A percentile compares a stretch with the other conserved stretches of the same genome.
Evolutionary conservation across 2,329 filamentous ascomycete species (phyloP).

Genomic region (Apiospora malaysiana): DNA sequence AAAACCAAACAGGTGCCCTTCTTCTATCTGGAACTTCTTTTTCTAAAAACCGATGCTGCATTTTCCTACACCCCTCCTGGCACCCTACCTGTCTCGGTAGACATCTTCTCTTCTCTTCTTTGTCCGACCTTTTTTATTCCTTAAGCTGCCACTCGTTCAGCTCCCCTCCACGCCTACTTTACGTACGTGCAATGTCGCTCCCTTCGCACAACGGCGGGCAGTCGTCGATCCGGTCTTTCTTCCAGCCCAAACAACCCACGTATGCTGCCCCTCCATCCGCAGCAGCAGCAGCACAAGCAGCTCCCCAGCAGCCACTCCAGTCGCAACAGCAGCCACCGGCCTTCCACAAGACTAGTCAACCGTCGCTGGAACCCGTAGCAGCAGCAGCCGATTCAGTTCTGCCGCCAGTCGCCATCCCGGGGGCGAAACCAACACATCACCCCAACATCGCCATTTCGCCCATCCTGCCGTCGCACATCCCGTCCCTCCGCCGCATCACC

Average conservation of each 20-base stretch:
- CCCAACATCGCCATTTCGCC: constrained; percentile 58
- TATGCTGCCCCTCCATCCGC: constrained; percentile 43
- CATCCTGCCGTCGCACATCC: constrained; percentile 57
- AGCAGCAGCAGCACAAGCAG: constrained; percentile 25
- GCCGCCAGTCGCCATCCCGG: constrained; percentile 33
- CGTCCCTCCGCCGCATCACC: constrained; percentile 68
- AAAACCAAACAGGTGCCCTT: not conserved
- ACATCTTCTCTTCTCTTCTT: not conserved
- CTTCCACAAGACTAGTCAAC: not conserved
- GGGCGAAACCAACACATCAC: constrained; percentile 46
- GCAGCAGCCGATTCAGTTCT: constrained; percentile 28
- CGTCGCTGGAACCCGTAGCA: constrained; percentile 22
- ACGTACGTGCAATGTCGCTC: constrained; percentile 43
- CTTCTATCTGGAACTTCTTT: not conserved
- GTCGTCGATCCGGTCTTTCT: constrained; percentile 68
- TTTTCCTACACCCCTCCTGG: not conserved
- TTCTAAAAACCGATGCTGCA: not conserved
- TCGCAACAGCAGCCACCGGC: constrained; percentile 21
- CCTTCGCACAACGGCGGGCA: constrained; percentile 46
- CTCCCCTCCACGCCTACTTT: not conserved
- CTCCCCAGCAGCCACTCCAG: constrained; percentile 22
- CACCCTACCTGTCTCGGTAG: not conserved
- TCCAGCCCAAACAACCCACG: constrained; percentile 54
- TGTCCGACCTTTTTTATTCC: not conserved
- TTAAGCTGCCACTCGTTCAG: constrained; percentile 19